Evolutionary conservation across 2,329 filamentous ascomycete genomes (phyloP), one percentile per base, ranked within the genome.

Genomic region (Rugonectria rugulosa): DNA sequence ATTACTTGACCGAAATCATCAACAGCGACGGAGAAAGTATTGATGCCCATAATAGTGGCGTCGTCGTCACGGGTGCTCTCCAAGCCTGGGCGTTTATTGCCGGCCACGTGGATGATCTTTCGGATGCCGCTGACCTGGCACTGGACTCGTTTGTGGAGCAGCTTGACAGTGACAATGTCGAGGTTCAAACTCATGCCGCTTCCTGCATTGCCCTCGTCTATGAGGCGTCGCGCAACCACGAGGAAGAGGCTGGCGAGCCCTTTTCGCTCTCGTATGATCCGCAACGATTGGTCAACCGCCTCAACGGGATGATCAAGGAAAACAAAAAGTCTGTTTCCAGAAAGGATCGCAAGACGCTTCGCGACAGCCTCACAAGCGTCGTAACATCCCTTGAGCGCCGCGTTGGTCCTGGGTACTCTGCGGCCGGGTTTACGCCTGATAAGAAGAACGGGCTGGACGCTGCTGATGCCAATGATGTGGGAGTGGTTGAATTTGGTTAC

Each of bases 101-200:
- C 5, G 92, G 89, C 4, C 85, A 90, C 57, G 77, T 94, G 6
- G 88, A 92, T 4, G 90, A 94, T 65, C 79, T 92, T 37, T 86
- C 90, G 63, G 82, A 84, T 14, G 81, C 87, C 57, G 91, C 88
- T 26, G 87, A 91, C 60, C 76, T 85, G 23, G 88, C 90, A 14
- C 83, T 95, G 65, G 89, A 95, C 48, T 87, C 88, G 2, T 92
- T 97, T 64, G 87, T 91, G 36, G 92, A 96, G 42, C 92, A 96
- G 73, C 87, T 97, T 15, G 87, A 93, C 56, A 92, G 89, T 70
- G 81, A 81, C 26, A 87, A 92, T 55, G 78, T 86, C 1, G 78
- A 83, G 8, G 90, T 96, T 1, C 91, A 95, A 67, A 86, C 91
- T 40, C 86, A 88, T 4, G 89, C 91, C 0, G 91, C 89, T 4